These are phyloP conservation scores for Wickerhamiella nectarea DNA, from an alignment of 805 yeast genomes.

Conservation along the genomic window DNA sequence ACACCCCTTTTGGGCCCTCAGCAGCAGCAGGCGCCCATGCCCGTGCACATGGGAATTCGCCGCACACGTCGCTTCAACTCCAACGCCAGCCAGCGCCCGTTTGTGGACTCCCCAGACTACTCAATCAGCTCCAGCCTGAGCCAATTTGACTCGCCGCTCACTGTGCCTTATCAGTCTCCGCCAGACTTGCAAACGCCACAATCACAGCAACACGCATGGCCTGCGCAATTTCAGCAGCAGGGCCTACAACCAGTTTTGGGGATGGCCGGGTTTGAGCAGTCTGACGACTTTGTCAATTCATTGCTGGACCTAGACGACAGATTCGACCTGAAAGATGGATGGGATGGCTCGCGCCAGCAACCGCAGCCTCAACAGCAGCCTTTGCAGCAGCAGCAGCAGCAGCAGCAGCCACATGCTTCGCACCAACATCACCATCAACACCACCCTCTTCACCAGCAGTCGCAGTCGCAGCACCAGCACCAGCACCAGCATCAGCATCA, in stretches of 20 bases:
- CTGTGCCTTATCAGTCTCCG: slow-evolving; percentile 5
- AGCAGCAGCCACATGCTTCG: neutral
- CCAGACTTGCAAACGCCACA: slow-evolving; percentile 5
- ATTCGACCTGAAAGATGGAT: neutral
- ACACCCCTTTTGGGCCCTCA: neutral
- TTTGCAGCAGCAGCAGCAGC: neutral
- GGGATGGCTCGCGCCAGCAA: neutral
- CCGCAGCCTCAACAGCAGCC: neutral
- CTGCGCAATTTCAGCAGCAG: neutral
- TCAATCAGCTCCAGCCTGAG: neutral
- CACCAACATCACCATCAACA: neutral
- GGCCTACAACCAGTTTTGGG: slow-evolving; percentile 1
- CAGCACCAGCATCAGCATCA: no score
- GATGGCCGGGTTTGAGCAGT: slow-evolving; percentile 11
- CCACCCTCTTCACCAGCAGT: neutral
- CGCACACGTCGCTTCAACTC: slow-evolving; percentile 4
- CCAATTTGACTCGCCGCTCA: slow-evolving; percentile 7
- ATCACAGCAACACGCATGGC: slow-evolving; percentile 5
- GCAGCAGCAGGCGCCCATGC: neutral
- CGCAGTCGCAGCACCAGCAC: neutral
- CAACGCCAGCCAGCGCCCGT: slow-evolving; percentile 2
- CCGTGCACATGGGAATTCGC: slow-evolving; percentile 7
- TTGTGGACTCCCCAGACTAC: slow-evolving; percentile 6
- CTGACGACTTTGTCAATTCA: slow-evolving; percentile 19
- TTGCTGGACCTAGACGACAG: slow-evolving; percentile 14